Evolutionary conservation across 805 yeast genomes (phyloP).

Genomic region (Dipodascus geniculatus): DNA sequence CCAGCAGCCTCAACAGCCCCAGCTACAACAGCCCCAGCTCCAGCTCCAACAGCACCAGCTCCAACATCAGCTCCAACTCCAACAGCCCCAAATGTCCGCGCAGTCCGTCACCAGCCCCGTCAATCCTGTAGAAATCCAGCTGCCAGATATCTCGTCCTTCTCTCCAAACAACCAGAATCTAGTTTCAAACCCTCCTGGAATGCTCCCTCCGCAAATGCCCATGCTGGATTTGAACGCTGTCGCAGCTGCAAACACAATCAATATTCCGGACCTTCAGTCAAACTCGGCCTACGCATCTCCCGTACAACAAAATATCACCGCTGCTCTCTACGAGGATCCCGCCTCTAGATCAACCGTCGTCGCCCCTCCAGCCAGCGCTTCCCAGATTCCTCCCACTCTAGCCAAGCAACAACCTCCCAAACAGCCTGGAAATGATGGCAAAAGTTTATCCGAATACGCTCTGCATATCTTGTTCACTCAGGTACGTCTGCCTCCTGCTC

Average conservation of each 20-base stretch:
- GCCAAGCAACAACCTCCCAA: constrained; percentile 6
- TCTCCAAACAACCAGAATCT: background rate
- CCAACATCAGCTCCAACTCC: too few species aligned
- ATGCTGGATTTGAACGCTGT: constrained; percentile 3
- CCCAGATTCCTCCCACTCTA: constrained; percentile 5
- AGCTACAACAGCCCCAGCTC: too few species aligned
- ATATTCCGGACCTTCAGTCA: background rate
- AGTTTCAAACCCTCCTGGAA: background rate
- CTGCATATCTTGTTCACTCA: constrained; percentile 90
- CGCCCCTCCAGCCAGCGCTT: constrained; percentile 5
- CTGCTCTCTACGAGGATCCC: constrained; percentile 5
- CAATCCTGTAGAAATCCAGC: background rate
- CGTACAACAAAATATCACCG: background rate
- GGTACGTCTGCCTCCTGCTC: constrained; percentile 15
- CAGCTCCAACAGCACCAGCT: too few species aligned
- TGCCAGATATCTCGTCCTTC: background rate
- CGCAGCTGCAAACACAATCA: constrained; percentile 1
- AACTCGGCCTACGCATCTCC: background rate
- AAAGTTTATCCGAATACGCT: constrained; percentile 59
- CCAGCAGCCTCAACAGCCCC: constrained; percentile 1
- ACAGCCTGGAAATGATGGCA: constrained; percentile 4
- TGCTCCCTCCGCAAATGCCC: background rate
- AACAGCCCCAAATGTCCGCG: background rate
- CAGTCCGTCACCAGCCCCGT: background rate
- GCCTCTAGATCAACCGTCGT: too few species aligned